phyloP scores from a whole-genome alignment of 306 rosid species.

The Quercus glauca region DNA sequence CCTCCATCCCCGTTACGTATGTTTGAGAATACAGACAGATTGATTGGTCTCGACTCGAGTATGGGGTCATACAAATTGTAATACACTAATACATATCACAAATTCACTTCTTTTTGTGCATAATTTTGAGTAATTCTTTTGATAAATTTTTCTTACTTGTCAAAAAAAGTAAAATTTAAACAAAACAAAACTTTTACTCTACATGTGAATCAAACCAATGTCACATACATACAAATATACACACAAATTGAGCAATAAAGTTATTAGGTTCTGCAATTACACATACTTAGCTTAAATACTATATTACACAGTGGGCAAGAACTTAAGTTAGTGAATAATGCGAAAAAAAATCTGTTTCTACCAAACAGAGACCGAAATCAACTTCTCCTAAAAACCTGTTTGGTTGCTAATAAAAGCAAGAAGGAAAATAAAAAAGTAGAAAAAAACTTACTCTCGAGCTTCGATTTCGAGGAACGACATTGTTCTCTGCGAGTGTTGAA shows the following conservation, averaged over 20 bases:
- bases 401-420: background rate
- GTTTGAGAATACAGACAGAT: too few relatives aligned
- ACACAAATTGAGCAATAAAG: background rate
- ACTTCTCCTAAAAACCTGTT: background rate
- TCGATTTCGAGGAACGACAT: constrained; percentile 98
- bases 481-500: background rate
- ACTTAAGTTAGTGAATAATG: too few relatives aligned
- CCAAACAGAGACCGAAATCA: too few relatives aligned
- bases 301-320: background rate
- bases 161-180: too few relatives aligned
- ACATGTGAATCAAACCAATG: background rate
- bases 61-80: too few relatives aligned
- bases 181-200: too few relatives aligned
- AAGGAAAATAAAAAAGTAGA: background rate
- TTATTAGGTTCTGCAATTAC: background rate
- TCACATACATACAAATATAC: background rate
- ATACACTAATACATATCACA: too few relatives aligned
- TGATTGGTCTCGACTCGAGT: too few relatives aligned
- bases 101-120: too few relatives aligned
- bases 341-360: too few relatives aligned
- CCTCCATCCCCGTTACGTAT: background rate
- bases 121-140: too few relatives aligned
- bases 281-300: background rate
- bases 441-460: constrained; percentile 81
- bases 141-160: too few relatives aligned